phyloP scores from a whole-genome alignment of 2,329 filamentous ascomycete species.

The Fusarium heterosporum region DNA sequence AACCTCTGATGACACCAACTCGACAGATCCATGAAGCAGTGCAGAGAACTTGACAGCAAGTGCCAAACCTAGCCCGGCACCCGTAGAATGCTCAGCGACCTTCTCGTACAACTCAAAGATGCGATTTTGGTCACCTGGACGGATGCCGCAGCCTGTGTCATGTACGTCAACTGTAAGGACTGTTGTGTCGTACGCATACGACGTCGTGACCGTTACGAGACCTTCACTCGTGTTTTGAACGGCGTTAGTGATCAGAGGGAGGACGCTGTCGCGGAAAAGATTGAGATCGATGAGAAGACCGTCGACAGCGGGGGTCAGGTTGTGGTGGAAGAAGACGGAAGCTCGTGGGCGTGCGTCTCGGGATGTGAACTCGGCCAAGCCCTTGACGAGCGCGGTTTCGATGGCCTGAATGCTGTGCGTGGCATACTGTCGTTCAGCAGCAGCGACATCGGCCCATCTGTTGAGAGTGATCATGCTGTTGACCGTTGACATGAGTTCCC shows the following conservation, averaged over 20 bases:
- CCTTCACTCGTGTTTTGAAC: slow-evolving; percentile 56
- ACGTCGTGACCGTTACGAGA: slow-evolving; percentile 51
- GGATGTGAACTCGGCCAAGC: background rate
- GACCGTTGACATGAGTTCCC: slow-evolving; percentile 58
- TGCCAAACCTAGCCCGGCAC: slow-evolving; percentile 58
- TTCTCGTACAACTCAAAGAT: slow-evolving; percentile 60
- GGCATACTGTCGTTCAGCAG: slow-evolving; percentile 48
- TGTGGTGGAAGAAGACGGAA: slow-evolving; percentile 35
- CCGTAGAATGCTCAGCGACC: slow-evolving; percentile 51
- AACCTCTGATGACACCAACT: slow-evolving; percentile 52
- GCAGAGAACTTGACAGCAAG: slow-evolving; percentile 56
- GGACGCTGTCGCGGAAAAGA: slow-evolving; percentile 57
- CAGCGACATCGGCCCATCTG: slow-evolving; percentile 53
- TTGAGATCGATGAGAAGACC: slow-evolving; percentile 53
- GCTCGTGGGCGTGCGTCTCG: slow-evolving; percentile 23
- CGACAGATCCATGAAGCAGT: slow-evolving; percentile 54
- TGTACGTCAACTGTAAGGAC: slow-evolving; percentile 54
- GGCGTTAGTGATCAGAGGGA: slow-evolving; percentile 56
- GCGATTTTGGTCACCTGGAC: slow-evolving; percentile 49
- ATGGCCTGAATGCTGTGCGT: slow-evolving; percentile 27
- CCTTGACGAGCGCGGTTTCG: slow-evolving; percentile 30
- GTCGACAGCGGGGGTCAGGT: slow-evolving; percentile 37
- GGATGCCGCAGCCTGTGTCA: slow-evolving; percentile 58
- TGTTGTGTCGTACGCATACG: slow-evolving; percentile 47
- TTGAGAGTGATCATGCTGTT: slow-evolving; percentile 58